Evolutionary conservation across 495 filamentous ascomycete genomes (phyloP).

Genomic region (Hypoxylon intermedium): DNA sequence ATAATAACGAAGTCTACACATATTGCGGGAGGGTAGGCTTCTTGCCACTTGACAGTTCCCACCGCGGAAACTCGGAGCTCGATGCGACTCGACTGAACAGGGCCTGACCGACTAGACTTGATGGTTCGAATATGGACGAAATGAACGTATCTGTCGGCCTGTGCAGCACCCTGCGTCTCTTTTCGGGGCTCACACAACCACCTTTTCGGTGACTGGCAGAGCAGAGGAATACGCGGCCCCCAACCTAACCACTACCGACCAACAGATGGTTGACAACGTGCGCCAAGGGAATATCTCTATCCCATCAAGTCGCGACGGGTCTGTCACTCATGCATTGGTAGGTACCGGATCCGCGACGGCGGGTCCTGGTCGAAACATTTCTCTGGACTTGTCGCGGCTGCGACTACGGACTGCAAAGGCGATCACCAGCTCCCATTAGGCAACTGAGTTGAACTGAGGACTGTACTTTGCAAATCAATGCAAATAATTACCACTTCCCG

Average conservation of each 20-base stretch:
- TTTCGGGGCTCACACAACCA: constrained; percentile 6
- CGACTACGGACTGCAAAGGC: constrained; percentile 6
- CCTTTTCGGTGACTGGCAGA: constrained; percentile 1
- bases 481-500: constrained; percentile 7
- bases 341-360: constrained; percentile 38
- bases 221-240: constrained; percentile 27
- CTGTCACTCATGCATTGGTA: constrained; percentile 37
- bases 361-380: constrained; percentile 28
- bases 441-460: neutral
- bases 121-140: constrained; percentile 13
- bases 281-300: constrained; percentile 29
- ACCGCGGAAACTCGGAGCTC: constrained; percentile 25
- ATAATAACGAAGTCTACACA: constrained; percentile 10
- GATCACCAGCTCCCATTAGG: constrained; percentile 6
- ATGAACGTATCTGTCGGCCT: neutral
- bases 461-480: constrained; percentile 12
- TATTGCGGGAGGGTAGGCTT: constrained; percentile 13
- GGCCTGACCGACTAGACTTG: neutral
- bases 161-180: neutral
- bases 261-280: constrained; percentile 37
- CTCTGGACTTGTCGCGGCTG: constrained; percentile 3
- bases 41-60: constrained; percentile 15
- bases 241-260: constrained; percentile 27
- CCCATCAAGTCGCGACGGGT: constrained; percentile 29
- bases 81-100: constrained; percentile 5